Evolutionary conservation across 2,329 filamentous ascomycete species (phyloP), one percentile per base, ranked within the genome.

Genomic region (Cladosporium sp.): DNA sequence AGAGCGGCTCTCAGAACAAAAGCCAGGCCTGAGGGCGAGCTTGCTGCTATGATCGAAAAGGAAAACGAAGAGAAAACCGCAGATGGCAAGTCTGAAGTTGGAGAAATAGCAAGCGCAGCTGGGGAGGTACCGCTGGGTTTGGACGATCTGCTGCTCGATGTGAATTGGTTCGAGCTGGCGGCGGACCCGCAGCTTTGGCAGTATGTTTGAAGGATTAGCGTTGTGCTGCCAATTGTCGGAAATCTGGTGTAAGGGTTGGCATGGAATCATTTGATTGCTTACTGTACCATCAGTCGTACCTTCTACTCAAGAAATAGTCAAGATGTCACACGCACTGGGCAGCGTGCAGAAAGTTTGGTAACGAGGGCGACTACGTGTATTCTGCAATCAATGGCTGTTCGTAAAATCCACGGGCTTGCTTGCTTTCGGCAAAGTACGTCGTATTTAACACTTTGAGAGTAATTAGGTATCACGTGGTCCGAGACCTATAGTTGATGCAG

Each of bases 1-100:
- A 40, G 51, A 28, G 49, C 32, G 22, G 60, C 56, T 17, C 28
- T 58, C 6, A 55, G 65, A 36, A 59, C 62, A 19, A 59, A 57
- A 22, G 52, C 62, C 42, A 34, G 58, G 47, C 63, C 64, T 12
- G 12, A 25, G 12, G 59, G 45, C 9, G 58, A 52, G 28, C 7
- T 63, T 24, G 51, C 51, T 19, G 17, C 20, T 45, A 42, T 42
- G 24, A 56, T 58, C 19, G 57, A 56, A 6, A 12, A 22, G n/a
- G 28, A 35, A 12, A 36, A 24, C 4, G 55, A n/a, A 32, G 50
- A 24, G 48, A 57, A 53, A 47, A 13, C 4, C 17, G 0, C 3
- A n/a, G n/a, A 55, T 57, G 9, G 61, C 9, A 24, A 28, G 17
- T 5, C 17, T n/a, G 22, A 54, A 22, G 51, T 44, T 42, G 52